These are phyloP conservation scores for Leccinum olivaceopallidum DNA, from an alignment of 768 basidiomycete genomes.

Conservation along the genomic window DNA sequence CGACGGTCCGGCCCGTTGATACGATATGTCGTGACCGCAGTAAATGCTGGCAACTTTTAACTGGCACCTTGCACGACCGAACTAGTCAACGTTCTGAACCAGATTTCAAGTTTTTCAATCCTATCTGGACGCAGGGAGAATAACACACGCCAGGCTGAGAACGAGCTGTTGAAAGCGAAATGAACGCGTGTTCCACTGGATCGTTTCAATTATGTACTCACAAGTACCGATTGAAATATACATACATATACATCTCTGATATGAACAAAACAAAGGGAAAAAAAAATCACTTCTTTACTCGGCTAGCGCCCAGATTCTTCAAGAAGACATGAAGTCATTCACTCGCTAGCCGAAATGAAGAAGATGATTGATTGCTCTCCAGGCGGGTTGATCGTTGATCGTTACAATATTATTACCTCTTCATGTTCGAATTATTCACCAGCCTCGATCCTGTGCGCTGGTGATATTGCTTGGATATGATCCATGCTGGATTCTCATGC, in stretches of 20 bases:
- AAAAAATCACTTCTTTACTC: constrained; percentile 5
- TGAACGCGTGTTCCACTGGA: constrained; percentile 11
- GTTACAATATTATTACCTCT: not conserved
- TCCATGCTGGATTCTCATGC: constrained; percentile 3
- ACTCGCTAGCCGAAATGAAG: constrained; percentile 30
- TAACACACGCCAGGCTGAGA: not conserved
- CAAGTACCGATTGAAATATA: not conserved
- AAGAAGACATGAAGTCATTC: constrained; percentile 15
- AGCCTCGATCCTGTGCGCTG: not conserved
- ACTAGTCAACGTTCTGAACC: not conserved
- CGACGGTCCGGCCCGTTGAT: constrained; percentile 14
- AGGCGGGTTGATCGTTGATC: constrained; percentile 19
- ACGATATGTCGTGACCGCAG: constrained; percentile 10
- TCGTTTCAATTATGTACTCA: not conserved
- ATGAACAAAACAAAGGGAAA: not conserved
- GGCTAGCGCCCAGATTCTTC: not conserved
- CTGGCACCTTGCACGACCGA: not conserved
- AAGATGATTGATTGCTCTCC: constrained; percentile 16
- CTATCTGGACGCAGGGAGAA: not conserved
- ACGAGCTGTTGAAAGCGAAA: constrained; percentile 12
- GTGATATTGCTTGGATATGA: not conserved
- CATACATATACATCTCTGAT: not conserved
- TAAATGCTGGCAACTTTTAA: constrained; percentile 6
- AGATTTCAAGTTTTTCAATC: not conserved
- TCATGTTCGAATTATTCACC: constrained; percentile 7